phyloP scores from a whole-genome alignment of 805 yeast genomes.

The Candida ficus region DNA sequence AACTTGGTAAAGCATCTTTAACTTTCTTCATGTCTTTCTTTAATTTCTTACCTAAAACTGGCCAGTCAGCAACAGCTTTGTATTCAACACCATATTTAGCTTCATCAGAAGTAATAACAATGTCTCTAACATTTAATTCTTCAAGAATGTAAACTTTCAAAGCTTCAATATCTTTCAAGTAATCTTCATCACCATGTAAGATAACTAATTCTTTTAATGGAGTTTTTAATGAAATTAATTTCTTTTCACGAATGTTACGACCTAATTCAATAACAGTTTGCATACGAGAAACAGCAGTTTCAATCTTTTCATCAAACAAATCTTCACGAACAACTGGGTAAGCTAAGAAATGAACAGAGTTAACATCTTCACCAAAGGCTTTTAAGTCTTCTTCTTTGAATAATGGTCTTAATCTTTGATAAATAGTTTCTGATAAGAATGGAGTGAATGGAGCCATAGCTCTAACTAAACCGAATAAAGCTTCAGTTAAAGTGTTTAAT shows the following conservation, averaged over 20 bases:
- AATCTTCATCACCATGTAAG: conserved; percentile 70
- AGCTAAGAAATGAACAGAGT: conserved; percentile 91
- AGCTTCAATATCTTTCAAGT: conserved; percentile 71
- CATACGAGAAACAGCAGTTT: conserved; percentile 89
- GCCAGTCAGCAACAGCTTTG: conserved; percentile 98
- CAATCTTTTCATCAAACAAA: conserved; percentile 76
- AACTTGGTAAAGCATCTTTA: conserved; percentile 83
- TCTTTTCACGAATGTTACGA: conserved; percentile 95
- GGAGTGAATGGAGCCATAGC: conserved; percentile 99
- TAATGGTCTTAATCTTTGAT: conserved; percentile 62
- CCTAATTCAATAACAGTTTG: conserved; percentile 95
- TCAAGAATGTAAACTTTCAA: conserved; percentile 77
- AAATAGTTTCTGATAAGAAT: conserved; percentile 85
- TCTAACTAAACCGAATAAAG: conserved; percentile 79
- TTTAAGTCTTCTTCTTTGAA: conserved; percentile 57
- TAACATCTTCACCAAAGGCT: conserved; percentile 48
- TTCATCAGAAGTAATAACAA: conserved; percentile 87
- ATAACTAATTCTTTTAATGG: conserved; percentile 88
- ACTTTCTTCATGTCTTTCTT: conserved; percentile 92
- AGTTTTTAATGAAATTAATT: conserved; percentile 86
- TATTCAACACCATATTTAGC: conserved; percentile 87
- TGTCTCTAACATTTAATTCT: conserved; percentile 87
- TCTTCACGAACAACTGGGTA: conserved; percentile 83
- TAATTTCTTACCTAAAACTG: conserved; percentile 93
- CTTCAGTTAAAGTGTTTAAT: conserved; percentile 86